phyloP scores from a whole-genome alignment of 176 grass and related monocot genomes.

The Zea luxurians region DNA sequence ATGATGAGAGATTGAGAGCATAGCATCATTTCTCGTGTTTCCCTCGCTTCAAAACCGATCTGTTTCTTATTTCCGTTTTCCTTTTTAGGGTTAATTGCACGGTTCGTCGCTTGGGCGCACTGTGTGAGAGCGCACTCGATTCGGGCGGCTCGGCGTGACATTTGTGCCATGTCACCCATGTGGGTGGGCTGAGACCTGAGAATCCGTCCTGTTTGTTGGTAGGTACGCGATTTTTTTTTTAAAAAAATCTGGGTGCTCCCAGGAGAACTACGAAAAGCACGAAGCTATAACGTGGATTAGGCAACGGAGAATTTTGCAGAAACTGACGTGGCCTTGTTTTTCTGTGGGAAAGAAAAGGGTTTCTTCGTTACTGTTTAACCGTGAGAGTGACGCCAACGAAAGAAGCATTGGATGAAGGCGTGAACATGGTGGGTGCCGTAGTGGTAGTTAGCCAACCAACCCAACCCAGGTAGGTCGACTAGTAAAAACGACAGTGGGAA shows the following conservation, averaged over 20 bases:
- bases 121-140: not conserved
- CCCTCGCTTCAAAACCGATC: slow-evolving; percentile 12
- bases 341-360: not conserved
- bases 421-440: not conserved
- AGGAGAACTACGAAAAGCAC: no score
- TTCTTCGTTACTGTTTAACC: slow-evolving; percentile 6
- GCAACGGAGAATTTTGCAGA: slow-evolving; percentile 6
- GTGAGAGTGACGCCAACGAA: not conserved
- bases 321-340: not conserved
- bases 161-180: slow-evolving; percentile 24
- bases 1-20: slow-evolving; percentile 8
- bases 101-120: no score
- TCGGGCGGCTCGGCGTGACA: not conserved
- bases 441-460: slow-evolving; percentile 39
- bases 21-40: slow-evolving; percentile 7
- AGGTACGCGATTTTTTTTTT: no score
- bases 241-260: not conserved
- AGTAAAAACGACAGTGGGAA: not conserved
- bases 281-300: not conserved
- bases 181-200: not conserved
- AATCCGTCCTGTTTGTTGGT: no score
- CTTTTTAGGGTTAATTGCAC: not conserved
- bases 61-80: not conserved
- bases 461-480: not conserved
- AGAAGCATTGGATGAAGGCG: no score